Percentiles rank a stretch among this genome's conserved stretches.
Conservation (phyloP, 768 basidiomycete genomes). For the Auricularia sp. region DNA sequence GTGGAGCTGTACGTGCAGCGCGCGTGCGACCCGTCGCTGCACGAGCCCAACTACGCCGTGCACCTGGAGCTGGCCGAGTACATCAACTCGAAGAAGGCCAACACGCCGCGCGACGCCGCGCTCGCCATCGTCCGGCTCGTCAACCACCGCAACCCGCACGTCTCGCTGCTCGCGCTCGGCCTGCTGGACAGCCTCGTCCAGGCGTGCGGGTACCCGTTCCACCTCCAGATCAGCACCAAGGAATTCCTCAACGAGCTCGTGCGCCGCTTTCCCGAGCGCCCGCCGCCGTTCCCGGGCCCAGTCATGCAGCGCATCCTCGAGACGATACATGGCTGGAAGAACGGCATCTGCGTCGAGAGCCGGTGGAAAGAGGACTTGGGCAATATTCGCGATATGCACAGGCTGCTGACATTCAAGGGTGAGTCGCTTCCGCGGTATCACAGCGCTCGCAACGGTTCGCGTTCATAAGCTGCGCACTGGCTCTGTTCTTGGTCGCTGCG, state of each 20-base stretch:
- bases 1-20: conserved; percentile 66
- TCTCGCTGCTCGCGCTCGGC: conserved; percentile 75
- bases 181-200: conserved; percentile 88
- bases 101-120: conserved; percentile 90
- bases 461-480: too few relatives aligned
- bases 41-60: conserved; percentile 83
- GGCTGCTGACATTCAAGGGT: conserved; percentile 89
- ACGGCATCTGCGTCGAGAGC: conserved; percentile 76
- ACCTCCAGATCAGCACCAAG: conserved; percentile 93
- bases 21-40: conserved; percentile 76
- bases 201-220: conserved; percentile 93
- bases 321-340: conserved; percentile 89
- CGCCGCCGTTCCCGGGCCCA: conserved; percentile 86
- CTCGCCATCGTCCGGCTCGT: conserved; percentile 75
- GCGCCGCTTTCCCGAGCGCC: conserved; percentile 92
- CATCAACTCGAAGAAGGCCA: conserved; percentile 92
- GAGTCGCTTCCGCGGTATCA: conserved; percentile 19
- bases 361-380: conserved; percentile 95
- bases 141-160: conserved; percentile 89
- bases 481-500: neutral
- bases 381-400: conserved; percentile 96
- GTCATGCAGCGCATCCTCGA: conserved; percentile 94
- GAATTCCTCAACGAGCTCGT: conserved; percentile 98
- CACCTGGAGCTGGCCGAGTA: conserved; percentile 92
- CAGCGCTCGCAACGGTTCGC: too few relatives aligned